Base-by-base conservation (phyloP, 306 rosid genomes). In the Sphenostylis stenocarpa region DNA sequence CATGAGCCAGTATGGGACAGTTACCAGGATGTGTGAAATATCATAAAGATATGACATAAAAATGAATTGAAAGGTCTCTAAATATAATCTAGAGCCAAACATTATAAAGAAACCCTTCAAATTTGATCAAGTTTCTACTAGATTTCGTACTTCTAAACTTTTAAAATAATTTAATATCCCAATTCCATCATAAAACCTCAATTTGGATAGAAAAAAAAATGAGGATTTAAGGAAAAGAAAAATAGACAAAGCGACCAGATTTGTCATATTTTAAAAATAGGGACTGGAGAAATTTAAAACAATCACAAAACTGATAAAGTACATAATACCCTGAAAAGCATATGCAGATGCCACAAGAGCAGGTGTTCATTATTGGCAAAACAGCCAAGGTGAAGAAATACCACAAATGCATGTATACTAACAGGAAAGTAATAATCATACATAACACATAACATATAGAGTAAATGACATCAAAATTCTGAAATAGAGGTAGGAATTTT, bases 321-420 rank as follows among this genome's bases (percentile, higher is more conserved):
- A 75, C 29, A 63, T 33, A 45, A 72, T 58, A 74, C 56, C 57
- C 65, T 33, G 31, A 55, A 65, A 43, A n/a, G 44, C 13, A 70
- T 73, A 24, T 4, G 26, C 67, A 34, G 14, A n/a, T 13, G 19
- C 19, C 43, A 73, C 63, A 29, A 16, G 31, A 66, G 34, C 75
- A 78, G 5, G 53, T 52, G 57, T 45, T 66, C 39, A 75, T 29
- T 41, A 44, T 61, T 34, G 26, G 21, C 31, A 44, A 69, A n/a
- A 75, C 38, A 20, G 44, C 29, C 1, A 26, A 81, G 55, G 39
- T 12, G 20, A 67, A 60, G 29, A 48, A 69, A 7, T 29, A 68
- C 60, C 84, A 36, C 19, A 67, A 63, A 12, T 63, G 20, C 60
- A 20, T 47, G 62, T 33, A 65, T 17, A 75, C 75, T 61, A 38